Base-by-base conservation (phyloP, 139 green algal species). In the Marvania coccoides region DNA sequence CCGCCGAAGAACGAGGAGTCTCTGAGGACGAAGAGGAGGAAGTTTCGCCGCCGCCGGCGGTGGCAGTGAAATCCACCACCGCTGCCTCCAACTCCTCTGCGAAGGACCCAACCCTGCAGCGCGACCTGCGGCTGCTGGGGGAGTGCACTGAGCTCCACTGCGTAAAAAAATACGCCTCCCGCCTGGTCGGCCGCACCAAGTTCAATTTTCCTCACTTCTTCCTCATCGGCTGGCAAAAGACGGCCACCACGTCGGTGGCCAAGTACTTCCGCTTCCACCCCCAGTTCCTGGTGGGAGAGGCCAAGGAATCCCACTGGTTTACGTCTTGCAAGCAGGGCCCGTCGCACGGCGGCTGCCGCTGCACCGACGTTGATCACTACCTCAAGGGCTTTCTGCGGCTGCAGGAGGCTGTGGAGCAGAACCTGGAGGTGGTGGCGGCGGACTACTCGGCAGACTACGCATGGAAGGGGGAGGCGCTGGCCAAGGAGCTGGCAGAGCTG, bases 161-260 rank as follows among this genome's bases (percentile, higher is more conserved):
- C n/a, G n/a, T n/a, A n/a, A n/a, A n/a, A n/a, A n/a, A n/a, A n/a
- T n/a, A n/a, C n/a, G n/a, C n/a, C n/a, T n/a, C n/a, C n/a, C n/a
- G n/a, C n/a, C n/a, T n/a, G n/a, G n/a, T n/a, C n/a, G n/a, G n/a
- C n/a, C n/a, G n/a, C n/a, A n/a, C n/a, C 14, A 31, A n/a, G 13
- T 66, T 54, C 38, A 58, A 53, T 26, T 66, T 66, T 28, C 59
- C 59, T 53, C 34, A 58, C 37, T 66, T 66, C 33, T n/a, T 66
- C 13, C 54, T 66, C 24, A 66, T 66, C 38, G 59, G 59, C 13
- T 66, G 37, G 14, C 59, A 66, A 31, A 66, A 66, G 34, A 15
- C 59, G 13, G 34, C 59, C 13, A 66, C 59, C 35, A 66, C 59
- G 36, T 54, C 35, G n/a, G n/a, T n/a, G n/a, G n/a, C n/a, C n/a